Evolutionary conservation across 345 rosid genomes (phyloP), one percentile per base, ranked within the genome.

Genomic region (Lepidium didymum): DNA sequence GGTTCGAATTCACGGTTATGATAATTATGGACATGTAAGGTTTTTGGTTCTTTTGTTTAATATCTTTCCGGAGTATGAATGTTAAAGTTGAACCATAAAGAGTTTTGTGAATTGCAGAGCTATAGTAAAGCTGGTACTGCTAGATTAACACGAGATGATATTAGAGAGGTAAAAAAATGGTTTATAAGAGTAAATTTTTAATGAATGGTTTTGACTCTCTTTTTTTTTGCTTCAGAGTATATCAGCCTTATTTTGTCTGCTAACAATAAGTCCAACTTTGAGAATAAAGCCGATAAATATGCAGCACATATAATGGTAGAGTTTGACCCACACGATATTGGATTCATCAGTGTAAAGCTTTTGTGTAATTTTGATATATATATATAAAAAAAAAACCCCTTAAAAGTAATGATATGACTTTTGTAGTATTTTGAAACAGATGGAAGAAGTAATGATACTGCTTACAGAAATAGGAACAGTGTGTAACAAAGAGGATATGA

Each of bases 281-380:
- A 84, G 72, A 72, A 81, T 31, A 81, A 77, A 64, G 83, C 85
- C 36, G 80, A 81, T 71, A 85, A 86, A 64, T 84, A 86, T 73
- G 84, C 87, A 16, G 78, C 87, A 14, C 56, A 84, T 70, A 88
- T 88, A 62, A 82, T 88, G 95, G 85, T 84, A 70, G 91, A 86
- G 58, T 67, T 88, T 60, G 95, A 84, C 59, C 80, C 80, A 11
- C 77, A 84, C n/a, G 33, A 80, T 35, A 61, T 41, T 6, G 91
- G 89, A 62, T 80, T 82, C 82, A 84, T 88, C 67, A 78, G 68
- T 11, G 51, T 45, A 18, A 18, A 9, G 25, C 1, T 45, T 41
- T 45, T 45, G 27, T 85, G 95, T 88, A 75, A 47, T 55, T 4
- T 55, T 10, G n/a, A 12, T 7, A 7, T 33, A 21, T n/a, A n/a